Conservation (phyloP, 306 rosid species). For the Mucuna pruriens region DNA sequence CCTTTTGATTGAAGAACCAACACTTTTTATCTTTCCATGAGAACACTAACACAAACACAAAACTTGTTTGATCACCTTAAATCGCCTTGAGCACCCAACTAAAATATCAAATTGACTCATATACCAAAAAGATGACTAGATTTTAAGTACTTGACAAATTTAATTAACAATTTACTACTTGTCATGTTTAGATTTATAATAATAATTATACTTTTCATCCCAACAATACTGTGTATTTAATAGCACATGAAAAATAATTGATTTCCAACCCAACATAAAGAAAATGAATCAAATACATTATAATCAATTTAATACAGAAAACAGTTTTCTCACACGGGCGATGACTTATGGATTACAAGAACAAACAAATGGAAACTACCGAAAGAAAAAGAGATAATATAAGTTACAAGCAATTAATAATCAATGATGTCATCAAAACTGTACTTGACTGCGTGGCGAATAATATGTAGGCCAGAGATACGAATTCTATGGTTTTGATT, state of each 20-base stretch:
- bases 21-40: too few species aligned
- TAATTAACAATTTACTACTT: too few species aligned
- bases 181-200: too few species aligned
- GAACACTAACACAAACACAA: too few species aligned
- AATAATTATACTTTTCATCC: too few species aligned
- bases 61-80: too few species aligned
- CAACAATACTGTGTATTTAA: too few species aligned
- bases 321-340: not conserved
- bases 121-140: too few species aligned
- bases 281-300: not conserved
- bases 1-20: too few species aligned
- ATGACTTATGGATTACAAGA: conserved; percentile 17
- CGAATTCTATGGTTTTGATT: not conserved
- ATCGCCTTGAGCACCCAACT: too few species aligned
- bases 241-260: not conserved
- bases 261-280: not conserved
- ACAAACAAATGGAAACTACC: not conserved
- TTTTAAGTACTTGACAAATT: too few species aligned
- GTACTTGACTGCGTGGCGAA: not conserved
- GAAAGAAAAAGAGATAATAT: not conserved
- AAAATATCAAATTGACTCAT: too few species aligned
- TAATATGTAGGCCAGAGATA: not conserved
- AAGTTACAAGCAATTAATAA: not conserved
- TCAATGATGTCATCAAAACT: conserved; percentile 30
- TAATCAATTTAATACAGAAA: not conserved